Evolutionary conservation across 169 alveolate genomes (phyloP).

Genomic region (Plasmodium chabaudi): DNA sequence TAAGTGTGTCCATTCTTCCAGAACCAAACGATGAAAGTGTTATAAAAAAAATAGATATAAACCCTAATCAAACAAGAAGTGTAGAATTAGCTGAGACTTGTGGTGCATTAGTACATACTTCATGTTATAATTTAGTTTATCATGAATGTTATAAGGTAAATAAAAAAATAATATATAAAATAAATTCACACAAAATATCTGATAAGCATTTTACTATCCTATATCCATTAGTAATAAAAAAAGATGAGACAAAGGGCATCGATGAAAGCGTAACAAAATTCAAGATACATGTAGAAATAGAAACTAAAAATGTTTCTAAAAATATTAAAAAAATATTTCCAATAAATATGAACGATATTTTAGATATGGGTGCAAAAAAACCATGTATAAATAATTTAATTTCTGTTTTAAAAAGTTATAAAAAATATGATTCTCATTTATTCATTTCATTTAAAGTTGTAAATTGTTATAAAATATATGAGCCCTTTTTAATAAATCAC

Average conservation of each 20-base stretch:
- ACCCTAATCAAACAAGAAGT: not conserved
- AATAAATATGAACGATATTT: slow-evolving; percentile 1
- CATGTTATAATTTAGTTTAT: slow-evolving; percentile 54
- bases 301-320: slow-evolving; percentile 22
- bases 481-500: slow-evolving; percentile 32
- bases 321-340: slow-evolving; percentile 19
- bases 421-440: slow-evolving; percentile 49
- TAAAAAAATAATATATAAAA: slow-evolving; percentile 11
- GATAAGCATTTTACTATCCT: slow-evolving; percentile 44
- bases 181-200: slow-evolving; percentile 53
- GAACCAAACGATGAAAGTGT: not conserved
- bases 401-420: slow-evolving; percentile 23
- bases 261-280: not conserved
- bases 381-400: slow-evolving; percentile 43
- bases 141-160: slow-evolving; percentile 33
- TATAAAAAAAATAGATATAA: not conserved
- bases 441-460: slow-evolving; percentile 56
- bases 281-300: slow-evolving; percentile 17
- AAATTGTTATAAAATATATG: slow-evolving; percentile 37
- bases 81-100: slow-evolving; percentile 30
- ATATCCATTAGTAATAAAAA: slow-evolving; percentile 30
- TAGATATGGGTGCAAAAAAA: not conserved
- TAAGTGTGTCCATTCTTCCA: slow-evolving; percentile 5
- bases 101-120: slow-evolving; percentile 19
- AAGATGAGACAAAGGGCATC: not conserved